These are phyloP conservation scores for Mycena venus DNA, from an alignment of 768 basidiomycete genomes.

Conservation along the genomic window DNA sequence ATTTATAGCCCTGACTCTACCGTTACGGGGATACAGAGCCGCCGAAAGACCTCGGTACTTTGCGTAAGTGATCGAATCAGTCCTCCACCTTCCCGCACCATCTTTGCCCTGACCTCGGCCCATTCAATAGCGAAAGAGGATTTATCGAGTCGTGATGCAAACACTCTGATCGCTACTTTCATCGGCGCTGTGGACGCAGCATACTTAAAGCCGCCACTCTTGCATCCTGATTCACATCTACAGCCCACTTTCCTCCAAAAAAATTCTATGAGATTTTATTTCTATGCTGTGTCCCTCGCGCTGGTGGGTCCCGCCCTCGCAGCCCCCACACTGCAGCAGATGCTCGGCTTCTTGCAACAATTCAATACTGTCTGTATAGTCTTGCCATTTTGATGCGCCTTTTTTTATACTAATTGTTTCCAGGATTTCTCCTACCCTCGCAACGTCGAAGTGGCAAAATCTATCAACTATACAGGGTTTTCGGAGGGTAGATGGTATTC, in stretches of 20 bases:
- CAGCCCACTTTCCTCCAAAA: background rate
- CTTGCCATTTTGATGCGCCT: background rate
- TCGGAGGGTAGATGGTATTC: background rate
- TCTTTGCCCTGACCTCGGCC: too few species aligned
- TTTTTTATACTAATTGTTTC: background rate
- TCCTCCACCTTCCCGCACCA: too few species aligned
- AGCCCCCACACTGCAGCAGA: background rate
- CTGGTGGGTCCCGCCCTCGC: background rate
- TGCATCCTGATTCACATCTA: background rate
- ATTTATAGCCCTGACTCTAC: too few species aligned
- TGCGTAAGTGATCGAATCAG: too few species aligned
- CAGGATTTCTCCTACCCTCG: slow-evolving; percentile 14
- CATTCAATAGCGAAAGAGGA: too few species aligned
- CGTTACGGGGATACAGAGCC: too few species aligned
- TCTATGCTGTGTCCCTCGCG: background rate
- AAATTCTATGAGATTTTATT: background rate
- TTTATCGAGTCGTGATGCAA: too few species aligned
- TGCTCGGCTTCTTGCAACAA: background rate
- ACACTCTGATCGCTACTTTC: too few species aligned
- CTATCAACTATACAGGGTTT: slow-evolving; percentile 10
- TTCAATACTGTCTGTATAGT: background rate
- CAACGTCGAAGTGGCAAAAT: background rate
- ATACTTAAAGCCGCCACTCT: background rate
- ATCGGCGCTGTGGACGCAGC: background rate
- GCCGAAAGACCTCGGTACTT: too few species aligned